phyloP scores from a whole-genome alignment of 495 filamentous ascomycete species.

The Oleoguttula mirabilis region DNA sequence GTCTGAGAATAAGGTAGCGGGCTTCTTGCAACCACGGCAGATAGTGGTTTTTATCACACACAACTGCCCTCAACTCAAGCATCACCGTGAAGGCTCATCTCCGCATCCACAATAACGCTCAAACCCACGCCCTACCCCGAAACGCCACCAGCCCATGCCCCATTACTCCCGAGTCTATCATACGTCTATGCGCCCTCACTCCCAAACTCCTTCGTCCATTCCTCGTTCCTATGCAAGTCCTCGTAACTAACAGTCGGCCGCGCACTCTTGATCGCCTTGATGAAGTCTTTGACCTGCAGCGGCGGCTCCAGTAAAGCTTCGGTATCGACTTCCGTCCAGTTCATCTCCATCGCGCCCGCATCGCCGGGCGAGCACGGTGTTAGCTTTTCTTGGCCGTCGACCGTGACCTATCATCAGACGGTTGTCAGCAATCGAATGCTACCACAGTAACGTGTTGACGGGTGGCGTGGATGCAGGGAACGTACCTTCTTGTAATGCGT shows the following conservation, averaged over 20 bases:
- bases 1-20: too few species aligned
- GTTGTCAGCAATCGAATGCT: constrained; percentile 1
- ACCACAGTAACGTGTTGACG: too few species aligned
- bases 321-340: constrained; percentile 74
- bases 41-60: too few species aligned
- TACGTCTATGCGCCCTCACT: constrained; percentile 75
- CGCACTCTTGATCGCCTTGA: constrained; percentile 77
- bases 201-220: constrained; percentile 95
- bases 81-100: too few species aligned
- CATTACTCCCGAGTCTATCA: too few species aligned
- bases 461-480: not conserved
- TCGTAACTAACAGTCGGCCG: constrained; percentile 78
- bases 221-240: constrained; percentile 68
- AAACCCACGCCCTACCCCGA: too few species aligned
- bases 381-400: constrained; percentile 60
- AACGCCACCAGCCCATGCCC: too few species aligned
- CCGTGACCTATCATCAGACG: constrained; percentile 48
- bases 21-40: too few species aligned
- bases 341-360: constrained; percentile 74
- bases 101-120: too few species aligned
- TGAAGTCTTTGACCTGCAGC: constrained; percentile 81
- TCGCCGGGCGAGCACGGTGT: constrained; percentile 95
- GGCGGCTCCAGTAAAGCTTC: constrained; percentile 77
- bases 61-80: too few species aligned
- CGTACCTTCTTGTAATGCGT: constrained; percentile 94